Base-by-base conservation (phyloP, 441 rosid species). In the Erodium texanum region DNA sequence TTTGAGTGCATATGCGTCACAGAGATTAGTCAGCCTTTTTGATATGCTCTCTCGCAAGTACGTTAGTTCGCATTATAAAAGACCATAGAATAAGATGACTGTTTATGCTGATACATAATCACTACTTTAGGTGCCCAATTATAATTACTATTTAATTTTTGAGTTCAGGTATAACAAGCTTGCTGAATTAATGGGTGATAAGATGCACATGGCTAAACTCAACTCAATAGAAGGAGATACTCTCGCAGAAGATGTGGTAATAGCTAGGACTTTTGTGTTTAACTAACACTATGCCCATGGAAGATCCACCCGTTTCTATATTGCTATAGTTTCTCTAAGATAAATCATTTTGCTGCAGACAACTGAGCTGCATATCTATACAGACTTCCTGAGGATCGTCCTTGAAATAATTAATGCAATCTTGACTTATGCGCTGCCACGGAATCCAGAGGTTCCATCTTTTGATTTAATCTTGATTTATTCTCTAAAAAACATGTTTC, bases 41-140 rank as follows among this genome's bases (percentile, higher is more conserved):
- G 80, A 87, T 76, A 95, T 95, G 99, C 93, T 95, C 74, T 92
- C 99, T 59, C 88, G 92, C 76, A 95, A 95, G 99, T 95, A 88
- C 38, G 87, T 63, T 62, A 38, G n/a, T 15, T 23, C 64, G 41
- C n/a, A 15, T 63, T 23, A 27, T 58, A 32, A 34, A 27, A 59
- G 63, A 59, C 27, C 7, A 23, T 20, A 58, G 63, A 59, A 59
- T 20, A 70, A 29, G n/a, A 36, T 50, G 14, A 10, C 65, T 70
- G 24, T 22, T 54, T 63, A 29, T n/a, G 54, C 27, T 5, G 63
- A 59, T 59, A 23, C 5, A 59, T 5, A 23, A 59, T 23, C 14
- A 59, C 63, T 59, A 14, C 18, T 45, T 22, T 23, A 20, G 63
- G 29, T 20, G 29, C 15, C 32, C 8, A 36, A 36, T 59, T 22